Percentiles rank a stretch among this genome's conserved stretches.
phyloP scores from a whole-genome alignment of 257 asterid species.

The Nicotiana noctiflora region DNA sequence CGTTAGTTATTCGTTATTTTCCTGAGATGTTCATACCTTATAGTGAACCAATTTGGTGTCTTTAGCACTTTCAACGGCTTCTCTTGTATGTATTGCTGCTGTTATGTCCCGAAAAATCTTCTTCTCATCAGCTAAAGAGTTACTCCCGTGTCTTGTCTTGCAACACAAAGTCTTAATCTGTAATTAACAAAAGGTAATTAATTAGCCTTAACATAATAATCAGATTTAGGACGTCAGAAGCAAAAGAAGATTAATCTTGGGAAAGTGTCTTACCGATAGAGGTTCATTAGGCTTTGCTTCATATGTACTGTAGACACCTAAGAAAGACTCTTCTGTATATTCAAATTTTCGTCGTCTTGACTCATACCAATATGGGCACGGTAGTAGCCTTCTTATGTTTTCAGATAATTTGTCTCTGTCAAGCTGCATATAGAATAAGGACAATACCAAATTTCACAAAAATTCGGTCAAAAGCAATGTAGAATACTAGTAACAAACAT shows the following conservation, averaged over 20 bases:
- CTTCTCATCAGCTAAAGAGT: not conserved
- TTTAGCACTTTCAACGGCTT: not conserved
- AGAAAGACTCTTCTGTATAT: not conserved
- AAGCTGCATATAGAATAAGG: not conserved
- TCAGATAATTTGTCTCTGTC: not conserved
- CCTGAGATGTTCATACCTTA: not conserved
- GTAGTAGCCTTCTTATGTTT: not conserved
- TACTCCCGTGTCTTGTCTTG: not conserved
- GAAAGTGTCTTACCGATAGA: no score
- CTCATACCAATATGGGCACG: not conserved
- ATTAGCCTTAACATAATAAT: not conserved
- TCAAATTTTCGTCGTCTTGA: not conserved
- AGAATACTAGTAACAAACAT: not conserved
- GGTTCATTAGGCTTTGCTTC: no score
- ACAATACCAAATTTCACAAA: not conserved
- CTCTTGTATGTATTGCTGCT: not conserved
- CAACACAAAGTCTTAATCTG: not conserved
- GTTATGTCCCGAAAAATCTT: not conserved
- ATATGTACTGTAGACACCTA: not conserved
- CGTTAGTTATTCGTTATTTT: not conserved
- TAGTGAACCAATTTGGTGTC: not conserved
- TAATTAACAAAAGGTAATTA: not conserved
- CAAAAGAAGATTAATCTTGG: not conserved
- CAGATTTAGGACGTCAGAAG: not conserved
- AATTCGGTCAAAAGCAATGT: not conserved